Evolutionary conservation across 768 basidiomycete genomes (phyloP).

Genomic region (Mycena olivaceomarginata): DNA sequence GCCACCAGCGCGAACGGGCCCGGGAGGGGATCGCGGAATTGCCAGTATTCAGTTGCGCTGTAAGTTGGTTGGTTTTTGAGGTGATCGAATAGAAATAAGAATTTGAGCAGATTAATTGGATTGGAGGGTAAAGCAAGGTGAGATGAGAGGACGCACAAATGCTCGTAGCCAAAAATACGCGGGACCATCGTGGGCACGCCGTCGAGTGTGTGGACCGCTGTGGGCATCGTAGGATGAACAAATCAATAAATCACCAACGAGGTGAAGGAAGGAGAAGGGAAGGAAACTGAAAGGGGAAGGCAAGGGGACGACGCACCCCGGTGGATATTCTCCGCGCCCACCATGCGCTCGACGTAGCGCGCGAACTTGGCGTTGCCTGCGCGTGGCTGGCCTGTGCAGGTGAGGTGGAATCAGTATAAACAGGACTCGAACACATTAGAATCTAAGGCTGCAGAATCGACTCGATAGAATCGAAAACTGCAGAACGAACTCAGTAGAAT

Average conservation of each 20-base stretch:
- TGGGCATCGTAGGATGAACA: too few relatives aligned
- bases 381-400: slow-evolving; percentile 42
- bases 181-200: slow-evolving; percentile 45
- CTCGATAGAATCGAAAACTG: too few relatives aligned
- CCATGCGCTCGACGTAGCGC: slow-evolving; percentile 26
- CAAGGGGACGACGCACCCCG: neutral
- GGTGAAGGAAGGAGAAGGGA: neutral
- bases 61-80: too few relatives aligned
- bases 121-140: too few relatives aligned
- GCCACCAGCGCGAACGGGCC: too few relatives aligned
- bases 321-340: slow-evolving; percentile 37
- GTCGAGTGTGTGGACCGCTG: neutral
- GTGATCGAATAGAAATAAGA: too few relatives aligned
- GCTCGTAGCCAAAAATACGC: slow-evolving; percentile 35
- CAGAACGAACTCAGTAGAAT: too few relatives aligned
- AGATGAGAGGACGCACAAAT: slow-evolving; percentile 25
- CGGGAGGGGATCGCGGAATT: neutral
- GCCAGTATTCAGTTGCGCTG: slow-evolving; percentile 9
- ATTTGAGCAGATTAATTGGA: too few relatives aligned
- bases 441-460: too few relatives aligned
- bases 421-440: too few relatives aligned
- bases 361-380: slow-evolving; percentile 44
- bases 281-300: neutral
- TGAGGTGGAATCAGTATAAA: too few relatives aligned
- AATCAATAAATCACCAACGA: neutral